These are phyloP conservation scores for Spergularia marina DNA, from an alignment of 148 eudicot species.

Conservation along the genomic window DNA sequence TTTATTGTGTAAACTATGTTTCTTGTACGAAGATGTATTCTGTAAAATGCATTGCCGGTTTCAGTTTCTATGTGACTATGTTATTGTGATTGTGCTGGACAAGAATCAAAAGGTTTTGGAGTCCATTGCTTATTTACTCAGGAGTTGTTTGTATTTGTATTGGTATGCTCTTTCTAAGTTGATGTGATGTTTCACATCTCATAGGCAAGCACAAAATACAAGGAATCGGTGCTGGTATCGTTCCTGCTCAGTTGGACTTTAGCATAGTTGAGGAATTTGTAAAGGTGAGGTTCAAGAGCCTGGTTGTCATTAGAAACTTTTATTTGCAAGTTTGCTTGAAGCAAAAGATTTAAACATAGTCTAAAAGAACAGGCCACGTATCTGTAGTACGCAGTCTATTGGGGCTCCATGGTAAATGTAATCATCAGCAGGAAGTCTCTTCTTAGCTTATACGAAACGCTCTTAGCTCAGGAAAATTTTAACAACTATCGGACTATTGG, in stretches of 20 bases:
- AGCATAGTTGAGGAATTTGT: slow-evolving; percentile 61
- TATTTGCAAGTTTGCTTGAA: no score
- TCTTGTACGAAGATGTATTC: background rate
- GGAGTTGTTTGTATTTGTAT: background rate
- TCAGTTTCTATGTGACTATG: background rate
- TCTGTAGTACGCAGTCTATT: no score
- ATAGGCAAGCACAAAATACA: slow-evolving; percentile 79
- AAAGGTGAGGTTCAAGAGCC: slow-evolving; percentile 39
- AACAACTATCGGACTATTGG: no score
- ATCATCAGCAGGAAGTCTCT: no score
- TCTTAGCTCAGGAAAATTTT: no score
- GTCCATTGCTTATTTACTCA: background rate
- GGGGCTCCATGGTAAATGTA: no score
- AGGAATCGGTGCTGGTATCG: slow-evolving; percentile 82
- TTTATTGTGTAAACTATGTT: background rate
- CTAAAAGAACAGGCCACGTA: no score
- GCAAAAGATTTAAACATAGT: no score
- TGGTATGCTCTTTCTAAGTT: background rate
- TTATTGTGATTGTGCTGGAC: background rate
- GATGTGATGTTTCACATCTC: background rate
- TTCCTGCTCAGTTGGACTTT: slow-evolving; percentile 52
- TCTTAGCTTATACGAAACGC: no score
- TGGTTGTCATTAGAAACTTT: background rate
- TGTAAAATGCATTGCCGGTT: background rate
- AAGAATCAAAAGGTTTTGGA: background rate